A percentile compares a stretch with the other conserved stretches of the same genome.
These are phyloP conservation scores for Phytophthora kernoviae DNA, from an alignment of 352 stramenopile genomes.

Conservation along the genomic window DNA sequence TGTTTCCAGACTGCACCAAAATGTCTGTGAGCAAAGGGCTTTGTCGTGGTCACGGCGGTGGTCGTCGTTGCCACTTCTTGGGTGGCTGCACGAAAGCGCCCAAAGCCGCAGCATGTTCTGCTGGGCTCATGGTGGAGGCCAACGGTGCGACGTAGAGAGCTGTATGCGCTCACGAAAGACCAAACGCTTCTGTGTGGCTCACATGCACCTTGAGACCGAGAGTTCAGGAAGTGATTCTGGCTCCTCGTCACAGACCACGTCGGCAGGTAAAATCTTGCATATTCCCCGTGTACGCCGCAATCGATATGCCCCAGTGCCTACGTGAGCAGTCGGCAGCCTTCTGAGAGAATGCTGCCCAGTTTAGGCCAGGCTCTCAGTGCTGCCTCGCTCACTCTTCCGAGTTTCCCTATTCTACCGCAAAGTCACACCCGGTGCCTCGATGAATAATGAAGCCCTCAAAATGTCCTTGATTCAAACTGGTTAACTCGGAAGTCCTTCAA, in stretches of 20 bases:
- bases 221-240: background rate
- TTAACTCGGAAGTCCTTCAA: too few relatives aligned
- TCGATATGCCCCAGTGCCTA: conserved; percentile 22
- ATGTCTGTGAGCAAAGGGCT: conserved; percentile 69
- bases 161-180: conserved; percentile 77
- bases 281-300: conserved; percentile 12
- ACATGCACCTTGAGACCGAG: conserved; percentile 44
- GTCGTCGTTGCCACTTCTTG: conserved; percentile 62
- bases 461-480: background rate
- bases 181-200: conserved; percentile 67
- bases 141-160: conserved; percentile 60
- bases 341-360: conserved; percentile 41
- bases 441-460: conserved; percentile 4
- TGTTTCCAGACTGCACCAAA: conserved; percentile 60
- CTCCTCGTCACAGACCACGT: background rate
- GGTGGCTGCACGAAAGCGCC: conserved; percentile 65
- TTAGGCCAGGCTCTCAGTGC: conserved; percentile 53
- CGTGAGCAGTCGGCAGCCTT: conserved; percentile 6
- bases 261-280: conserved; percentile 14
- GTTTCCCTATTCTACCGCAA: conserved; percentile 37
- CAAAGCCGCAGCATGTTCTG: conserved; percentile 74
- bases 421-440: conserved; percentile 1
- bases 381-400: conserved; percentile 46
- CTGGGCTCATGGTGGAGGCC: conserved; percentile 69
- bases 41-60: conserved; percentile 70